Percentiles rank a stretch among this genome's conserved stretches.
Evolutionary conservation across 2,329 filamentous ascomycete genomes (phyloP).

Genomic region (Fusarium clavum): DNA sequence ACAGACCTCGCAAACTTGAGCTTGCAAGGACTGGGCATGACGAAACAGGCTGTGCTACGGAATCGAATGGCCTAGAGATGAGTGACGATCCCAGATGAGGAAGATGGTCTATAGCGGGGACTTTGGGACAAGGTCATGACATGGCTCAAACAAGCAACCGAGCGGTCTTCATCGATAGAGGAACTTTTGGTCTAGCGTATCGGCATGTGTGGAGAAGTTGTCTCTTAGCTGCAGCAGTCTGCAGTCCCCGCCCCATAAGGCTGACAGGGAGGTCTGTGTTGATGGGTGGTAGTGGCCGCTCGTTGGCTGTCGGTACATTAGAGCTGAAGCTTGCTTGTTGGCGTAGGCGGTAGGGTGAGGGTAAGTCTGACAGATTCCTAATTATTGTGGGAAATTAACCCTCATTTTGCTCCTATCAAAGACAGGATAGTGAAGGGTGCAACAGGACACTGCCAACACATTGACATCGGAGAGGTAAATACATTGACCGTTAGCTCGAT

Average conservation of each 20-base stretch:
- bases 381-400: conserved; percentile 1
- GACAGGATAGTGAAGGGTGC: neutral
- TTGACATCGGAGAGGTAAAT: neutral
- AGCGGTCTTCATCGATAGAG: conserved; percentile 13
- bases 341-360: neutral
- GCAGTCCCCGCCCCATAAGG: conserved; percentile 43
- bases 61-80: conserved; percentile 14
- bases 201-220: conserved; percentile 37
- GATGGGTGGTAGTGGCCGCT: conserved; percentile 17
- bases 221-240: conserved; percentile 26
- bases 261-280: conserved; percentile 41
- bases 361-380: conserved; percentile 12
- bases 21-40: conserved; percentile 31
- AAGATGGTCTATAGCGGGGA: conserved; percentile 14
- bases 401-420: neutral
- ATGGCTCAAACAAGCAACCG: conserved; percentile 20
- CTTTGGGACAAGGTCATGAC: conserved; percentile 9
- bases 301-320: conserved; percentile 23
- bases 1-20: neutral
- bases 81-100: neutral
- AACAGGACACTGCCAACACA: conserved; percentile 1
- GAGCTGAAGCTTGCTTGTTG: conserved; percentile 27
- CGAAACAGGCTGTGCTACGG: conserved; percentile 24
- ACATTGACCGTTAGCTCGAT: neutral
- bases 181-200: conserved; percentile 42